phyloP scores from a whole-genome alignment of 176 grass and related monocot genomes.

The Oryza glumipatula region DNA sequence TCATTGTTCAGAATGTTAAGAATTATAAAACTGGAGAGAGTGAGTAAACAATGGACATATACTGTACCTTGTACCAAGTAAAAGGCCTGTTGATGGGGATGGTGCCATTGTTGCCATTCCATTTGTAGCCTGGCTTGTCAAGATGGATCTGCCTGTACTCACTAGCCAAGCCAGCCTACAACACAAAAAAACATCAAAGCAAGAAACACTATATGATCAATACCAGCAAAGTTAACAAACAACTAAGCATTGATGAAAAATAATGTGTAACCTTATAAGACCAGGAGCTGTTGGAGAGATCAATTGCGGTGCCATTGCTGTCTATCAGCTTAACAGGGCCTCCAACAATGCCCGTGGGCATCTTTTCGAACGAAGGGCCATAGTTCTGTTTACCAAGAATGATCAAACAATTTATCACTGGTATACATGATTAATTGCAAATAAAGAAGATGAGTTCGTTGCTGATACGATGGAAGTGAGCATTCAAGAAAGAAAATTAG shows the following conservation, averaged over 20 bases:
- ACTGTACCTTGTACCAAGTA: constrained; percentile 83
- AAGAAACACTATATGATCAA: background rate
- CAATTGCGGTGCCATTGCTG: constrained; percentile 20
- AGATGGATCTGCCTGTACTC: constrained; percentile 61
- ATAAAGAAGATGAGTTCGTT: background rate
- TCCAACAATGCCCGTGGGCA: constrained; percentile 38
- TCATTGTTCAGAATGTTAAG: no score
- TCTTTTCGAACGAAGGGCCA: constrained; percentile 35
- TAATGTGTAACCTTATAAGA: constrained; percentile 56
- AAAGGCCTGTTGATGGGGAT: constrained; percentile 61
- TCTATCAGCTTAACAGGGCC: constrained; percentile 40
- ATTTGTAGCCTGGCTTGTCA: constrained; percentile 34
- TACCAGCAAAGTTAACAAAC: background rate
- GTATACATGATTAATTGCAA: background rate
- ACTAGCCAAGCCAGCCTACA: constrained; percentile 62
- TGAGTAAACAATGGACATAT: no score
- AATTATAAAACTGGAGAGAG: no score
- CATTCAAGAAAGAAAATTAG: no score
- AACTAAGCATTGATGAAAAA: background rate
- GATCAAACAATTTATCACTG: background rate
- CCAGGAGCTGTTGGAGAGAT: constrained; percentile 68
- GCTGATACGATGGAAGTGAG: no score
- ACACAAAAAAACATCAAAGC: background rate
- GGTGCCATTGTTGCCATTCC: constrained; percentile 31
- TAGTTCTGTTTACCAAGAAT: constrained; percentile 44